Evolutionary conservation across 306 rosid genomes (phyloP), one percentile per base, ranked within the genome.

Genomic region (Inga leiocalycina): DNA sequence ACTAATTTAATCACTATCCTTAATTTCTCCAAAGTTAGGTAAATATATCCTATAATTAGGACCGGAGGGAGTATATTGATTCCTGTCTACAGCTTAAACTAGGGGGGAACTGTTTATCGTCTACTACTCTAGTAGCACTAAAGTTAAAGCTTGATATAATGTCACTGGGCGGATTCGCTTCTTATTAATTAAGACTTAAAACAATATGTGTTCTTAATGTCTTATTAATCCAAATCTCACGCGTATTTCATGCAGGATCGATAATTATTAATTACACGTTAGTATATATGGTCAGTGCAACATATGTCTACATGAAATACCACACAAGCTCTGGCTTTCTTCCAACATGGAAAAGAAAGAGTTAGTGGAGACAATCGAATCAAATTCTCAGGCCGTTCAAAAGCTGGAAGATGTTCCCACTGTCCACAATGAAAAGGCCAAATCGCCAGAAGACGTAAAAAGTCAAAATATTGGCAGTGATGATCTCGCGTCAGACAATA

Each of bases 341-440:
- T 74, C 48, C 54, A 16, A 81, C 41, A 93, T 90, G 91, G 90
- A 88, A 74, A 84, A 81, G 54, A 57, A 79, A 69, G 88, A 81
- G 62, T 80, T 34, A 39, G 51, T 24, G 30, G 84, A 71, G 85
- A 74, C 79, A 54, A 77, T 72, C 44, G 77, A 79, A 75, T 46
- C 80, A 74, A 84, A 76, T 81, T 49, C 88, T 80, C 84, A 8
- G 1, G 61, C 81, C 3, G 69, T 75, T 82, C 76, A 75, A 80
- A 86, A 79, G 43, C 32, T 74, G 77, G 88, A 81, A 82, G 88
- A 81, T 49, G 62, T 64, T 43, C 78, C 82, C 62, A 69, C 78
- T 30, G 2, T 82, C 62, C 65, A 71, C 32, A 75, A 80, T 67
- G 89, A 85, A 61, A 79, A 79, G n/a, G 83, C 43, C 13, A 79